Conservation (phyloP, 2,329 filamentous ascomycete genomes). For the Sordariomycetes sp. region DNA sequence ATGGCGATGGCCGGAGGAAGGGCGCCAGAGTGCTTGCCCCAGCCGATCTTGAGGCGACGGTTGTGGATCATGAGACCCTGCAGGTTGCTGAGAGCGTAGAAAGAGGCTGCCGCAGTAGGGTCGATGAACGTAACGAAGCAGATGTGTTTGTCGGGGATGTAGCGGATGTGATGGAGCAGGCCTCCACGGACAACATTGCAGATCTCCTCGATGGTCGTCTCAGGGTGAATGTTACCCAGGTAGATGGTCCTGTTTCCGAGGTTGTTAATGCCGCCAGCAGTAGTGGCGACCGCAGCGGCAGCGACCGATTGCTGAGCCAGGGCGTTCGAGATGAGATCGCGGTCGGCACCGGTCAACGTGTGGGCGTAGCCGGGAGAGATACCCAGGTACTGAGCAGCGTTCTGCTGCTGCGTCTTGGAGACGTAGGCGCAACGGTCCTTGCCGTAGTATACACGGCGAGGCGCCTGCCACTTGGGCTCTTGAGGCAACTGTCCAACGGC, state of each 20-base stretch:
- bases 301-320: constrained; percentile 96
- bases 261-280: constrained; percentile 94
- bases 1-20: constrained; percentile 92
- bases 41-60: constrained; percentile 92
- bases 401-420: constrained; percentile 98
- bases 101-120: constrained; percentile 92
- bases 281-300: constrained; percentile 91
- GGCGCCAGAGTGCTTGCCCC: constrained; percentile 97
- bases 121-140: constrained; percentile 99
- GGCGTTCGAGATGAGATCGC: constrained; percentile 92
- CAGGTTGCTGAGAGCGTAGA: constrained; percentile 94
- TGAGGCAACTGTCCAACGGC: constrained; percentile 93
- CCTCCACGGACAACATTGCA: constrained; percentile 97
- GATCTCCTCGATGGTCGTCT: constrained; percentile 98
- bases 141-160: constrained; percentile 99
- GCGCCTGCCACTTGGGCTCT: constrained; percentile 93
- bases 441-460: constrained; percentile 93
- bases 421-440: constrained; percentile 98
- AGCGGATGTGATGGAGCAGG: constrained; percentile 93
- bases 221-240: constrained; percentile 95
- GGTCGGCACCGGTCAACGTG: constrained; percentile 90
- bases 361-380: constrained; percentile 96
- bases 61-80: constrained; percentile 99
- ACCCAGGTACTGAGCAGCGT: constrained; percentile 93
- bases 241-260: constrained; percentile 96